Base-by-base conservation (phyloP, 1,284 basidiomycete species). In the Flammula alnicola region DNA sequence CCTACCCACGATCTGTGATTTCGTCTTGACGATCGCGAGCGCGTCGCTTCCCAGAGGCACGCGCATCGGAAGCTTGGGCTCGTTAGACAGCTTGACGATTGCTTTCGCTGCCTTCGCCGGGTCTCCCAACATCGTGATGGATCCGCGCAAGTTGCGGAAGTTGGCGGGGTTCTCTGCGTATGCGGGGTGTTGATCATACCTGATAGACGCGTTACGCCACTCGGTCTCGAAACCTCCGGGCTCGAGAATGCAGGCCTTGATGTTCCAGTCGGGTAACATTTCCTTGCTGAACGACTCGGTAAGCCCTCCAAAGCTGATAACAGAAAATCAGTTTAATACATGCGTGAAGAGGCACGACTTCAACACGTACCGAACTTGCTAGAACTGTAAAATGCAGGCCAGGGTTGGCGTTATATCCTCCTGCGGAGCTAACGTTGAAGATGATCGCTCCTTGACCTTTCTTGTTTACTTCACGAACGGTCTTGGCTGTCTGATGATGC, bases 251-350 rank as follows among this genome's bases (percentile, higher is more conserved):
- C 65, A 62, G 22, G 62, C 65, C 48, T 66, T 68, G 59, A 74
- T 74, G 58, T 72, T 71, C 72, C 72, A 75, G 17, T 63, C 61
- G 0, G 69, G 69, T 11, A 60, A 54, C 57, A 72, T 52, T 51
- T 74, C 72, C 44, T 65, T 63, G 1, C 51, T 47, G 37, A 73
- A 64, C 1, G 68, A 48, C 36, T 64, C 50, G 17, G 50, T 56
- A 47, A 56, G 35, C 44, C 54, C 70, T 54, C 75, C 67, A 23
- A 71, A 5, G 71, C 70, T 74, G 41, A 12, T 27, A 25, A 32
- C 2, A 17, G 14, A 33, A 17, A 23, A 31, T 31, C 19, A 32
- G 2, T 7, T 5, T 29, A 12, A 38, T 8, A 5, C 12, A 14
- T 8, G 5, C 7, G n/a, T n/a, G n/a, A n/a, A n/a, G n/a, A n/a